Base-by-base conservation (phyloP, 768 basidiomycete genomes). In the Phylloporus scabripes region DNA sequence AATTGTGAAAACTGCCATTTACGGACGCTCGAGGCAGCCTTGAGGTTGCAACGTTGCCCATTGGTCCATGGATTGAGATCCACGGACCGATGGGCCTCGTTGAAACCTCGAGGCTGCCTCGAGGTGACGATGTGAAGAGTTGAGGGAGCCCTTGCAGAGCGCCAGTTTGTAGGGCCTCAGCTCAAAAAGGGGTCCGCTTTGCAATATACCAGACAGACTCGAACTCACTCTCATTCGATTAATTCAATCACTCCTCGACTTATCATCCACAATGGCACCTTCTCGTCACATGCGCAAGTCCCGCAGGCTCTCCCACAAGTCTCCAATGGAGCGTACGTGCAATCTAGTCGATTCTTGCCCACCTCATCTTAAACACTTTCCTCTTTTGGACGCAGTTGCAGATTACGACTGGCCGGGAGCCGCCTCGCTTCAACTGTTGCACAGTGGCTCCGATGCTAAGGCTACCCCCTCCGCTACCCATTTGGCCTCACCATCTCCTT, bases 281-380 rank as follows among this genome's bases (percentile, higher is more conserved):
- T 51, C 59, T 47, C 68, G 64, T 29, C 64, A 65, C 48, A 43
- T 60, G 38, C 72, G 75, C 44, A 72, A 66, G 50, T 79, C 77
- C 21, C 72, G 74, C 34, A 65, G 76, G 40, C 60, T 76, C 15
- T 75, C 74, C 11, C 68, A 61, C 48, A 72, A 68, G 58, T 63
- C 64, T 9, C 72, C 73, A 18, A 54, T 59, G 52, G 51, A 71
- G 36, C 64, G 69, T 59, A 66, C 42, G 62, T 44, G 11, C 45
- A 49, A 40, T 49, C 42, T 62, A 55, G 56, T 49, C 12, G 29
- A 21, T 12, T 46, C 50, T 38, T 54, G 40, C 56, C 51, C 59
- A n/a, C 15, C 21, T 17, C 60, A 15, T 60, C 63, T 68, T 62
- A 62, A 59, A 62, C 55, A 64, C 64, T 47, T 67, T 58, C 66